These are phyloP conservation scores for Lichtheimia corymbifera DNA, from an alignment of 371 early-diverging fungal species.

Conservation along the genomic window DNA sequence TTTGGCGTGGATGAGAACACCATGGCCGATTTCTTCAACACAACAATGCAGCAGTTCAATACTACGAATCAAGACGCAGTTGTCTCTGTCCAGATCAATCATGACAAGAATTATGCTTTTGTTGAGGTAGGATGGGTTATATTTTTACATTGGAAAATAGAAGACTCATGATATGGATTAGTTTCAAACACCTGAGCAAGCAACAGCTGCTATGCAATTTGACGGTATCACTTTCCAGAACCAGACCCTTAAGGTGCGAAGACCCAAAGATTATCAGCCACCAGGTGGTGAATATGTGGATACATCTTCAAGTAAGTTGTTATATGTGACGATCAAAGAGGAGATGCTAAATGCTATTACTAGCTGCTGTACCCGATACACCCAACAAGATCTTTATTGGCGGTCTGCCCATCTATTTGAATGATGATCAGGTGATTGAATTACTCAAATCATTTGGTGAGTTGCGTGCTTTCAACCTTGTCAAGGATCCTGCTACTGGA, in stretches of 20 bases:
- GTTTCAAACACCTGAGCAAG: slow-evolving; percentile 89
- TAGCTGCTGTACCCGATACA: slow-evolving; percentile 82
- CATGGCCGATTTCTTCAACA: slow-evolving; percentile 86
- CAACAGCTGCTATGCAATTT: slow-evolving; percentile 87
- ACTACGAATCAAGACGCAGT: slow-evolving; percentile 67
- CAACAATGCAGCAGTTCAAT: slow-evolving; percentile 74
- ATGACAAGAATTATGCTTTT: slow-evolving; percentile 93
- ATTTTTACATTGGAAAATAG: not conserved
- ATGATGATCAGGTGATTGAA: slow-evolving; percentile 93
- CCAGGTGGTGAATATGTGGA: slow-evolving; percentile 37
- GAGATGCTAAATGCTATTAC: too few species aligned
- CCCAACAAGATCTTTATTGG: slow-evolving; percentile 95
- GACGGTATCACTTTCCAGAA: slow-evolving; percentile 89
- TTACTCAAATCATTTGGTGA: slow-evolving; percentile 92
- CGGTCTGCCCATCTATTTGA: slow-evolving; percentile 87
- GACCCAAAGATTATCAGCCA: slow-evolving; percentile 93
- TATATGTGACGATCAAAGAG: slow-evolving; percentile 22
- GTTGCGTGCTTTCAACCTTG: slow-evolving; percentile 87
- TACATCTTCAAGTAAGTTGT: slow-evolving; percentile 31
- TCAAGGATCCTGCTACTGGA: slow-evolving; percentile 81
- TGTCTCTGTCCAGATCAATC: slow-evolving; percentile 82
- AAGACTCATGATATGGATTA: slow-evolving; percentile 20
- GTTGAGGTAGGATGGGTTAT: slow-evolving; percentile 65
- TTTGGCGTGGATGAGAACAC: slow-evolving; percentile 75
- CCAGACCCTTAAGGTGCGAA: slow-evolving; percentile 86